Evolutionary conservation across 2,329 filamentous ascomycete species (phyloP).

Genomic region (Venturiaceae sp.): DNA sequence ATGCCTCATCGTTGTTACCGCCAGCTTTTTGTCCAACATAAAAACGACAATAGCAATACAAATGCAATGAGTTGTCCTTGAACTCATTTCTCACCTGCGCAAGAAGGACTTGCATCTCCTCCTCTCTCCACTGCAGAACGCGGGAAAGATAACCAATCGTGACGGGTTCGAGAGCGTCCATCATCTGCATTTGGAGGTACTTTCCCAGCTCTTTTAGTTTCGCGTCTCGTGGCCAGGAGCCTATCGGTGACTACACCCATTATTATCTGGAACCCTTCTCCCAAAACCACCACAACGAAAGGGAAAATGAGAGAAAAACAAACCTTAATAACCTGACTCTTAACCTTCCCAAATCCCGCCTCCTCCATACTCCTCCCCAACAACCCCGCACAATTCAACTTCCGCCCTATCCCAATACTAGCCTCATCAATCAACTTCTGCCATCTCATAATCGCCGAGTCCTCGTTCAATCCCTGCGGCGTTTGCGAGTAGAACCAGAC

Average conservation of each 20-base stretch:
- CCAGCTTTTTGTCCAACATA: no score
- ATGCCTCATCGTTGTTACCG: no score
- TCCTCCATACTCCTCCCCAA: slow-evolving; percentile 25
- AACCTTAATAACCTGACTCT: slow-evolving; percentile 16
- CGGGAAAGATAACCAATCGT: background rate
- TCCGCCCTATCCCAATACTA: background rate
- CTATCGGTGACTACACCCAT: background rate
- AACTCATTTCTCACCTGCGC: background rate
- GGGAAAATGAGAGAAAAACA: no score
- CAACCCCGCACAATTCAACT: background rate
- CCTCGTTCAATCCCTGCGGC: slow-evolving; percentile 7
- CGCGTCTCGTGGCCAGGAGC: background rate
- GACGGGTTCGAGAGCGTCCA: background rate
- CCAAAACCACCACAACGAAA: no score
- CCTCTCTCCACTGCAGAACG: background rate
- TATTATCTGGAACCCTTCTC: no score
- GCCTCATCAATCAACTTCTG: background rate
- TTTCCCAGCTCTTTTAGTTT: background rate
- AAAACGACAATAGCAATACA: no score
- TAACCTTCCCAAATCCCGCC: slow-evolving; percentile 34
- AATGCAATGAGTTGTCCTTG: background rate
- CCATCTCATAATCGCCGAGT: background rate
- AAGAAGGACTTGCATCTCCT: background rate
- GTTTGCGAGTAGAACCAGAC: slow-evolving; percentile 14
- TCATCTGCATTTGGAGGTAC: background rate